A percentile compares a stretch with the other conserved stretches of the same genome.
Conservation (phyloP, 257 asterid species). For the Solanum virginianum region DNA sequence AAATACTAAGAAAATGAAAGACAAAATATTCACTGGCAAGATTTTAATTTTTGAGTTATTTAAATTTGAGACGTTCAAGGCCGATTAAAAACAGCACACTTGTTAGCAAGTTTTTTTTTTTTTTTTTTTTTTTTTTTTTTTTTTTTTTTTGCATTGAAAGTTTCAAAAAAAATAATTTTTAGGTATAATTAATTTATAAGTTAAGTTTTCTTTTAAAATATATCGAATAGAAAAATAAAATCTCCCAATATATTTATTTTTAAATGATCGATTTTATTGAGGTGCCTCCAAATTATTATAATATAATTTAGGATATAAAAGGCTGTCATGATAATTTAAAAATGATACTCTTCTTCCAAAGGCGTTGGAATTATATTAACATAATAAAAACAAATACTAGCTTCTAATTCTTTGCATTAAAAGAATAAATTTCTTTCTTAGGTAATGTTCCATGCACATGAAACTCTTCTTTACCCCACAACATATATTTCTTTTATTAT, state of each 20-base stretch:
- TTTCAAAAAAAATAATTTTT: too few species aligned
- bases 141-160: too few species aligned
- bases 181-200: too few species aligned
- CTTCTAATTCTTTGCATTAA: conserved; percentile 40
- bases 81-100: too few species aligned
- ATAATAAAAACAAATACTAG: conserved; percentile 38
- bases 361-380: conserved; percentile 23
- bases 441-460: conserved; percentile 46
- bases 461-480: conserved; percentile 7
- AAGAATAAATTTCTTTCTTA: conserved; percentile 27
- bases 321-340: neutral
- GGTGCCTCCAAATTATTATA: too few species aligned
- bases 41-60: too few species aligned
- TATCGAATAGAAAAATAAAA: neutral
- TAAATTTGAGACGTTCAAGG: too few species aligned
- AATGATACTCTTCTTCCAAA: conserved; percentile 34
- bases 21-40: too few species aligned
- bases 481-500: neutral
- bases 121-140: too few species aligned
- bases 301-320: neutral
- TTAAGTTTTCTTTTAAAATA: neutral
- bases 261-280: neutral
- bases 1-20: too few species aligned
- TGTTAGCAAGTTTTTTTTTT: too few species aligned
- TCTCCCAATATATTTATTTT: neutral